phyloP scores from a whole-genome alignment of 768 basidiomycete genomes.

The Mycena albidolilacea region DNA sequence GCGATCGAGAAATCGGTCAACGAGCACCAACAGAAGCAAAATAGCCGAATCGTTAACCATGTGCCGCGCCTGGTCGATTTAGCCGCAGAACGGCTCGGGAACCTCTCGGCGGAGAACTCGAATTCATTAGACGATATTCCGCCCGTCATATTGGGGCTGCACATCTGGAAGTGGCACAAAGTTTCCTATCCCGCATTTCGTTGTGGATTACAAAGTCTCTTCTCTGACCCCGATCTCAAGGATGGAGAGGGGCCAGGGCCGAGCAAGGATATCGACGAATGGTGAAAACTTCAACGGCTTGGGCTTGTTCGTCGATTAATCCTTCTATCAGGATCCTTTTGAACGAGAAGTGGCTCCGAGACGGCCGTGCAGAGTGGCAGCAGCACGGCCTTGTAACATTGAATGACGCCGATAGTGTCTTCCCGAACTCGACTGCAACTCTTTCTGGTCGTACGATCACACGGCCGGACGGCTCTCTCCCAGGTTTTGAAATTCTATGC shows the following conservation, averaged over 20 bases:
- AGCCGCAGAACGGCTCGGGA: slow-evolving; percentile 14
- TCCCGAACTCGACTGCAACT: slow-evolving; percentile 1
- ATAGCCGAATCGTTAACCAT: not conserved
- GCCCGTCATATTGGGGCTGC: not conserved
- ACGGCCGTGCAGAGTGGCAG: slow-evolving; percentile 21
- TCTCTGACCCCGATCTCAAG: not conserved
- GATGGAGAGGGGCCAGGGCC: not conserved
- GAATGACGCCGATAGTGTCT: not conserved
- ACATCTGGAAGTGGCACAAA: slow-evolving; percentile 21
- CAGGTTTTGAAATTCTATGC: slow-evolving; percentile 15
- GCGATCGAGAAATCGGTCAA: slow-evolving; percentile 7
- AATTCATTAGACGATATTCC: slow-evolving; percentile 25
- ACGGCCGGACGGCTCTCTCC: not conserved
- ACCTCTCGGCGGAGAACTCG: not conserved
- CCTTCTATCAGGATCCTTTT: slow-evolving; percentile 15
- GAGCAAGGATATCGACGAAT: slow-evolving; percentile 20
- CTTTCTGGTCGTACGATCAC: slow-evolving; percentile 3
- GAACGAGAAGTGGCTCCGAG: slow-evolving; percentile 27
- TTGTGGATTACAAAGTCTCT: not conserved
- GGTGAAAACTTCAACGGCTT: not conserved
- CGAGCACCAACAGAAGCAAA: not conserved
- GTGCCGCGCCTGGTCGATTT: slow-evolving; percentile 25
- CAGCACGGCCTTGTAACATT: slow-evolving; percentile 27
- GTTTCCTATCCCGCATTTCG: slow-evolving; percentile 15
- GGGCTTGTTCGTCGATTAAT: not conserved